Conservation (phyloP, 1,284 basidiomycete genomes). For the Sanghuangporus sanghuang region DNA sequence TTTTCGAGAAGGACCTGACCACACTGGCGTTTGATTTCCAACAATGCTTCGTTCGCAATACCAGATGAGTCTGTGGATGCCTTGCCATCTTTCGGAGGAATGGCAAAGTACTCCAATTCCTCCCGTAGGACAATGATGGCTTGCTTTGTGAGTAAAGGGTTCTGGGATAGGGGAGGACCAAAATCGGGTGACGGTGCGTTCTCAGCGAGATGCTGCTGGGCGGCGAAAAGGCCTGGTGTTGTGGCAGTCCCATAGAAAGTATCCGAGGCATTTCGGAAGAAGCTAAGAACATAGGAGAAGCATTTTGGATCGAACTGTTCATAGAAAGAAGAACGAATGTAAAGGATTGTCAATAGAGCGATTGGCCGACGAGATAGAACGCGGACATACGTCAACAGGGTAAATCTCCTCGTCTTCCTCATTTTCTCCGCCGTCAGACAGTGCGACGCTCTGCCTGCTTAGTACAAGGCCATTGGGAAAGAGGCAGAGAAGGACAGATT, state of each 20-base stretch:
- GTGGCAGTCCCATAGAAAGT: slow-evolving; percentile 87
- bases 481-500: slow-evolving; percentile 93
- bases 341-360: not conserved
- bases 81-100: slow-evolving; percentile 68
- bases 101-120: slow-evolving; percentile 97
- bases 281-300: slow-evolving; percentile 88
- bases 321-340: not conserved
- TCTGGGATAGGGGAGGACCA: slow-evolving; percentile 63
- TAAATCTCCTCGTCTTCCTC: slow-evolving; percentile 94
- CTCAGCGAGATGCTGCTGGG: slow-evolving; percentile 76
- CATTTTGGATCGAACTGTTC: slow-evolving; percentile 93
- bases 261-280: slow-evolving; percentile 86
- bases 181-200: slow-evolving; percentile 57
- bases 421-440: slow-evolving; percentile 69
- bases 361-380: slow-evolving; percentile 11
- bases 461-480: slow-evolving; percentile 97
- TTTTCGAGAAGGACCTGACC: slow-evolving; percentile 87
- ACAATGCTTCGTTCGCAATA: slow-evolving; percentile 68
- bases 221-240: slow-evolving; percentile 68
- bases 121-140: slow-evolving; percentile 98
- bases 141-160: slow-evolving; percentile 92
- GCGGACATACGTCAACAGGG: slow-evolving; percentile 82
- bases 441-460: slow-evolving; percentile 74
- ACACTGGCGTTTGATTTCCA: slow-evolving; percentile 77
- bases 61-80: slow-evolving; percentile 73